A percentile compares a stretch with the other conserved stretches of the same genome.
Conservation (phyloP, 306 rosid species). For the Vigna reflexopilosa region DNA sequence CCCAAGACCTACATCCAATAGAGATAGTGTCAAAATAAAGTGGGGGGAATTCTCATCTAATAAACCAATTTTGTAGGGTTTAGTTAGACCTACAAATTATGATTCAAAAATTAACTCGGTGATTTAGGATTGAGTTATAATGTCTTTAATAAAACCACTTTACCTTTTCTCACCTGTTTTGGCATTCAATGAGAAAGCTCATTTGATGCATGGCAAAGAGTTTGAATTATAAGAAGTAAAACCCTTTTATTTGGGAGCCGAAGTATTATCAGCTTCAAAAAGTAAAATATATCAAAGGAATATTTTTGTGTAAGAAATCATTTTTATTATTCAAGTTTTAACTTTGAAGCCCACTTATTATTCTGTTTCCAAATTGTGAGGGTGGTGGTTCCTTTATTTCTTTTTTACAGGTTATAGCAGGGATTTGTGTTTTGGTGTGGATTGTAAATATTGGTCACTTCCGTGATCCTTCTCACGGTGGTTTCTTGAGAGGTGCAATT, state of each 20-base stretch:
- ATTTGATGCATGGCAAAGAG: conserved; percentile 29
- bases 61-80: too few species aligned
- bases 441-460: conserved; percentile 97
- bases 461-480: conserved; percentile 99
- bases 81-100: too few species aligned
- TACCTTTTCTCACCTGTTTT: conserved; percentile 31
- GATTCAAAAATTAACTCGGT: too few species aligned
- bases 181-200: conserved; percentile 31
- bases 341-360: conserved; percentile 26
- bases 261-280: conserved; percentile 31
- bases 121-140: neutral
- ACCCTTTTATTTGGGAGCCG: conserved; percentile 6
- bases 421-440: conserved; percentile 94
- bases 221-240: conserved; percentile 31
- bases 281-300: conserved; percentile 21
- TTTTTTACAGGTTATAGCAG: conserved; percentile 88
- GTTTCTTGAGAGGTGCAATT: conserved; percentile 92
- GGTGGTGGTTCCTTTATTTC: conserved; percentile 35
- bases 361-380: conserved; percentile 35
- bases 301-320: conserved; percentile 20
- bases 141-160: conserved; percentile 14
- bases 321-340: conserved; percentile 37
- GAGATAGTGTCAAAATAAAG: too few species aligned
- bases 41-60: too few species aligned
- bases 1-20: too few species aligned